Conservation (phyloP, 2,329 filamentous ascomycete genomes). For the Ophiostoma tasmaniense region DNA sequence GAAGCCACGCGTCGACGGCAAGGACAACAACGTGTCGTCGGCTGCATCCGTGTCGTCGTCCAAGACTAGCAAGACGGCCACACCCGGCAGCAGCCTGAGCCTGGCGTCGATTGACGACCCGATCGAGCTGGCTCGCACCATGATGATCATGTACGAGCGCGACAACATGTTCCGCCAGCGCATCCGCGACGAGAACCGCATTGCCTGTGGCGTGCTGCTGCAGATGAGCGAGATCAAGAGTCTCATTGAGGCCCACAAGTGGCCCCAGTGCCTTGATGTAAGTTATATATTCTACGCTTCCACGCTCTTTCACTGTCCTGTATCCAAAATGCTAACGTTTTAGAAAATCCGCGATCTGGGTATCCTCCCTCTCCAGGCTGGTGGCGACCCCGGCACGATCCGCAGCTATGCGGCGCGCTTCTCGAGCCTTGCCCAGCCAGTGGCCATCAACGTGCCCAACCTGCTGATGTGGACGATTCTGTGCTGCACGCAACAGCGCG, state of each 20-base stretch:
- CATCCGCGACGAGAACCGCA: constrained; percentile 49
- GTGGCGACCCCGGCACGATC: constrained; percentile 68
- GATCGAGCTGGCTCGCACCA: constrained; percentile 49
- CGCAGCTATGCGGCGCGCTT: constrained; percentile 75
- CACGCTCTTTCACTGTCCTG: neutral
- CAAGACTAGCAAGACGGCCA: constrained; percentile 45
- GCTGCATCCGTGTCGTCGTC: constrained; percentile 43
- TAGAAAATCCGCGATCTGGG: constrained; percentile 63
- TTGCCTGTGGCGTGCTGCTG: constrained; percentile 48
- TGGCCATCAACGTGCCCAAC: constrained; percentile 83
- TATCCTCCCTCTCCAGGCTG: constrained; percentile 70
- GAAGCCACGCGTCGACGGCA: constrained; percentile 53
- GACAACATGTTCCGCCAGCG: constrained; percentile 53
- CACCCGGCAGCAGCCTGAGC: constrained; percentile 50
- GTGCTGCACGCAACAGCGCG: constrained; percentile 72
- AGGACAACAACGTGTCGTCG: constrained; percentile 26
- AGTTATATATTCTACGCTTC: constrained; percentile 27
- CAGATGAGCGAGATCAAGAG: constrained; percentile 55
- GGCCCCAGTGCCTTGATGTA: constrained; percentile 52
- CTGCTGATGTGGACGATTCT: constrained; percentile 89
- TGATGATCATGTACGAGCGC: constrained; percentile 55
- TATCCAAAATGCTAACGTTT: neutral
- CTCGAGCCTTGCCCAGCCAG: constrained; percentile 64
- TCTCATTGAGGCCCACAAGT: constrained; percentile 45
- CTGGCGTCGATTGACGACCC: constrained; percentile 53